These are phyloP conservation scores for Pleurostoma richardsiae DNA, from an alignment of 2,329 filamentous ascomycete genomes.

Conservation along the genomic window DNA sequence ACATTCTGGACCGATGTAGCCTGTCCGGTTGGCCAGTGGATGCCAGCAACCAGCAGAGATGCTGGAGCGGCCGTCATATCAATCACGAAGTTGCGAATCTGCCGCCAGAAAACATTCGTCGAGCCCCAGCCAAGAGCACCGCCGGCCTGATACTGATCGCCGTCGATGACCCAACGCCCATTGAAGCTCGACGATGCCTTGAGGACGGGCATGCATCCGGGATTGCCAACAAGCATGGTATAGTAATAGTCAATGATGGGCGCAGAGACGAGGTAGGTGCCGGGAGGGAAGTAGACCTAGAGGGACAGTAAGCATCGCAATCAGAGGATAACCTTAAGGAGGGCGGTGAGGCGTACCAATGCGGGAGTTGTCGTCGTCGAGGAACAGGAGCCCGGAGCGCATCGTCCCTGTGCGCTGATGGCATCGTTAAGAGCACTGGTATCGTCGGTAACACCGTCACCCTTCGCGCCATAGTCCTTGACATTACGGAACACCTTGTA, in stretches of 20 bases:
- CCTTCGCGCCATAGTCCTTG: conserved; percentile 50
- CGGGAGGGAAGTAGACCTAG: conserved; percentile 26
- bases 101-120: conserved; percentile 55
- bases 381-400: conserved; percentile 17
- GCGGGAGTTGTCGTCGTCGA: conserved; percentile 20
- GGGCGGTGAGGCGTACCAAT: background rate
- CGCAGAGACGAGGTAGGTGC: conserved; percentile 64
- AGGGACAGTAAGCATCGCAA: too few relatives aligned
- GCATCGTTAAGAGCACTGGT: conserved; percentile 64
- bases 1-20: conserved; percentile 54
- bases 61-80: conserved; percentile 47
- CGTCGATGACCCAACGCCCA: conserved; percentile 38
- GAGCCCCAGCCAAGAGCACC: conserved; percentile 39
- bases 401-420: conserved; percentile 28
- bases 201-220: conserved; percentile 48
- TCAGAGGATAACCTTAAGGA: too few relatives aligned
- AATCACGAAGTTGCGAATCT: conserved; percentile 52
- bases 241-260: conserved; percentile 74
- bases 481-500: background rate
- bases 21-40: conserved; percentile 67
- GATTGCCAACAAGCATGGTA: conserved; percentile 70
- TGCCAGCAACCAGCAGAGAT: conserved; percentile 38
- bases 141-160: conserved; percentile 31
- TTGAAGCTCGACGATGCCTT: conserved; percentile 44
- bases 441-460: conserved; percentile 72